These are phyloP conservation scores for Hypoxylon crocopeplum DNA, from an alignment of 495 filamentous ascomycete genomes.

Conservation along the genomic window DNA sequence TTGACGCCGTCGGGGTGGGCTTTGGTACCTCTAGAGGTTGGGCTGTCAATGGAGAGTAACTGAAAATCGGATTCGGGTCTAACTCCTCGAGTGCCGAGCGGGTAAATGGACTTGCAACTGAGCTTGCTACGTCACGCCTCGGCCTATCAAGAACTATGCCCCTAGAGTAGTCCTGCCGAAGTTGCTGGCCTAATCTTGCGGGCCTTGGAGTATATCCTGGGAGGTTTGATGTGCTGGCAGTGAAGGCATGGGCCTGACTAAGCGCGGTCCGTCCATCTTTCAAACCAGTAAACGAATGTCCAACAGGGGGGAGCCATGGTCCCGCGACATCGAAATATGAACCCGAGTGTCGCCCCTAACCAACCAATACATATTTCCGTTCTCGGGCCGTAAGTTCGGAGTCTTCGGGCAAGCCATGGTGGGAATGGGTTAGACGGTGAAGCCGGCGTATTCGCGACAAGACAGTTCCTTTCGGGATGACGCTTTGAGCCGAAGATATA, in stretches of 20 bases:
- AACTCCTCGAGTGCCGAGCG: background rate
- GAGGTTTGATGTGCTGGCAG: background rate
- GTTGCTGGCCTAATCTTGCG: constrained; percentile 1
- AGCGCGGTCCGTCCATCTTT: constrained; percentile 8
- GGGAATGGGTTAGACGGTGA: constrained; percentile 23
- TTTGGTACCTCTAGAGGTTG: background rate
- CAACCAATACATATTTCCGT: constrained; percentile 27
- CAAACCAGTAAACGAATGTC: constrained; percentile 7
- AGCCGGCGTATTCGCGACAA: constrained; percentile 30
- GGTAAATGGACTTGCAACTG: constrained; percentile 6
- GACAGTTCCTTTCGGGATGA: constrained; percentile 33
- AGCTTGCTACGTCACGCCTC: background rate
- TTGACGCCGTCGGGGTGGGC: constrained; percentile 7
- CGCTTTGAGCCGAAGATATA: constrained; percentile 1
- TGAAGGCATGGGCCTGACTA: constrained; percentile 4
- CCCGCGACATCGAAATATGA: constrained; percentile 30
- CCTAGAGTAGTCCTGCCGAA: constrained; percentile 14
- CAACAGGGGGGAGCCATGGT: constrained; percentile 19
- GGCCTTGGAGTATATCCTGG: background rate
- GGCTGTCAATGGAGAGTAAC: background rate
- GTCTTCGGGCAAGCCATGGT: constrained; percentile 21
- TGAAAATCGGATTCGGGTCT: background rate
- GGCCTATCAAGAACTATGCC: background rate
- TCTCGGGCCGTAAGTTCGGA: constrained; percentile 25
- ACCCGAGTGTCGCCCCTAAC: constrained; percentile 33